These are phyloP conservation scores for Crithidia expoeki DNA, from an alignment of 208 protist species.

Conservation along the genomic window DNA sequence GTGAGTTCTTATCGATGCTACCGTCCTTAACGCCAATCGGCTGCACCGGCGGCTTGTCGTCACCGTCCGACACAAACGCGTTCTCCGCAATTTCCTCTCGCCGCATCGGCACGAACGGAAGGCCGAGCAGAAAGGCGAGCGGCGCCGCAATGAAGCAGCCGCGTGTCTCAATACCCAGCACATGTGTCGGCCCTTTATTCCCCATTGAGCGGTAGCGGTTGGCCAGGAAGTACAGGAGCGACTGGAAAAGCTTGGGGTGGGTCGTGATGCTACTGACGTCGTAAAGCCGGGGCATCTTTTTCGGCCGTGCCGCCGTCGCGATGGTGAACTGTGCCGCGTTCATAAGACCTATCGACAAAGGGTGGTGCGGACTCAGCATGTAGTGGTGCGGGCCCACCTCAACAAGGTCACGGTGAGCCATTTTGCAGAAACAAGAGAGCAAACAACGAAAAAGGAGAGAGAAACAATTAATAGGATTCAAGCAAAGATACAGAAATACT, in stretches of 20 bases:
- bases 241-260: constrained; percentile 63
- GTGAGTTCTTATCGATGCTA: constrained; percentile 59
- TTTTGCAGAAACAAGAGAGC: neutral
- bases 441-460: neutral
- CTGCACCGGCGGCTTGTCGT: constrained; percentile 30
- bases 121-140: constrained; percentile 70
- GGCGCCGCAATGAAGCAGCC: constrained; percentile 81
- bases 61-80: constrained; percentile 39
- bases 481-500: neutral
- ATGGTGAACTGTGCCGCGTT: constrained; percentile 29
- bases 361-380: constrained; percentile 40
- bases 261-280: constrained; percentile 88
- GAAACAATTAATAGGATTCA: neutral
- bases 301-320: neutral
- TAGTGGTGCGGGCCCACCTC: constrained; percentile 47
- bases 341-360: constrained; percentile 35
- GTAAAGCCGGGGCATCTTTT: constrained; percentile 50
- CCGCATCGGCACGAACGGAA: constrained; percentile 81
- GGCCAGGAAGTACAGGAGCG: constrained; percentile 65
- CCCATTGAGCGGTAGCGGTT: constrained; percentile 70
- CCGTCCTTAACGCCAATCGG: constrained; percentile 59
- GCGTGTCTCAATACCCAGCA: constrained; percentile 77
- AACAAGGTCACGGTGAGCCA: constrained; percentile 28
- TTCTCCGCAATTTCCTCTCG: constrained; percentile 46
- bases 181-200: constrained; percentile 62